Evolutionary conservation across 2,329 filamentous ascomycete species (phyloP).

Genomic region (Fusarium palustre): DNA sequence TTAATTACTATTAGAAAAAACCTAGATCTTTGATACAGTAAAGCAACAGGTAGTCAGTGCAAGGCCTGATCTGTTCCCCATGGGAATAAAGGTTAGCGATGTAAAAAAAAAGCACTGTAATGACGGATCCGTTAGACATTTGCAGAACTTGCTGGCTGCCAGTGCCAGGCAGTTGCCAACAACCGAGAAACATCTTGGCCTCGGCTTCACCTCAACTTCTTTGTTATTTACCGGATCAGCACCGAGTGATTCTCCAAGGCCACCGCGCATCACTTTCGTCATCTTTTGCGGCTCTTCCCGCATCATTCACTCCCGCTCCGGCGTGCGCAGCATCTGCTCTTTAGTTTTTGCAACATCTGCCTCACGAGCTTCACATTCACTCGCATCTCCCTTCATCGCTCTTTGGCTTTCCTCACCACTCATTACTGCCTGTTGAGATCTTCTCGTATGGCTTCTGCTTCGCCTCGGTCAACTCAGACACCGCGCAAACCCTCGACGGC

Average conservation of each 20-base stretch:
- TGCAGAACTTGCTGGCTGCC: neutral
- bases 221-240: neutral
- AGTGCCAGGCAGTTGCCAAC: neutral
- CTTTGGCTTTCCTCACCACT: neutral
- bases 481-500: neutral
- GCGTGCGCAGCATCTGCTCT: neutral
- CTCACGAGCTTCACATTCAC: neutral
- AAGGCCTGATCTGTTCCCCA: neutral
- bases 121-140: neutral
- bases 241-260: neutral
- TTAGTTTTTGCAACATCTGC: neutral
- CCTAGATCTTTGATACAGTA: neutral
- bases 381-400: neutral
- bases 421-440: too few relatives aligned
- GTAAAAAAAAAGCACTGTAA: neutral
- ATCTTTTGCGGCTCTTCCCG: neutral
- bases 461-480: too few relatives aligned
- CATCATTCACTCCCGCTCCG: neutral
- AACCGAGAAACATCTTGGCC: neutral
- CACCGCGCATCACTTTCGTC: neutral
- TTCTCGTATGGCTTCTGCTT: too few relatives aligned
- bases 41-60: neutral
- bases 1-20: too few relatives aligned
- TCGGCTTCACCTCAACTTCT: neutral
- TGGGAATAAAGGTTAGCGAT: neutral